Evolutionary conservation across 2,329 filamentous ascomycete species (phyloP), one percentile per base, ranked within the genome.

Genomic region (Helminthosporium solani): DNA sequence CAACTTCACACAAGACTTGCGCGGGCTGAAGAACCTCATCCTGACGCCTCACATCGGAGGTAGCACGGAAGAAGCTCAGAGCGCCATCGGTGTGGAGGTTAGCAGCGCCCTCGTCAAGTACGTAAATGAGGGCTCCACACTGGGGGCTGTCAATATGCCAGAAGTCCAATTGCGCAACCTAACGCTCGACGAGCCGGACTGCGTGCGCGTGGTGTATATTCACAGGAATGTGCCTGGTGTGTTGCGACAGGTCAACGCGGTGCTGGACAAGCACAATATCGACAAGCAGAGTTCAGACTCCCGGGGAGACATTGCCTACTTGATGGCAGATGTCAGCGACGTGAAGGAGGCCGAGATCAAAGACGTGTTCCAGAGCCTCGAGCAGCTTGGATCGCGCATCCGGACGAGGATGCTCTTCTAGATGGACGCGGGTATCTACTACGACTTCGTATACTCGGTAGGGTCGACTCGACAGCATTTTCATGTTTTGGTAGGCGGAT

Each of bases 261-360:
- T 97, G 52, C 80, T 99, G 38, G 88, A 87, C 34, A 85, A 95
- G 64, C 91, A 99, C 78, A 99, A 99, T 71, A 91, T 99, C 60
- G 92, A 96, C 76, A 97, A 97, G 79, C 94, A 99, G 75, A 97
- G 95, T 77, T 94, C 89, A 40, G 94, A 97, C 71, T 95, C 88
- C 73, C 87, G 86, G 75, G 92, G 90, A 58, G 92, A 97, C 68
- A 81, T 94, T 56, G 94, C 94, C 16, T 99, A 99, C 70, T 78
- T 99, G 53, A 96, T 99, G 91, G 94, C 94, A 7, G 94, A 99
- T 75, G 87, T 99, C 62, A 96, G 90, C 74, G 83, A 87, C 52
- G 90, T 97, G 59, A 84, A 87, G 63, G 80, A 82, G 40, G 78
- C 78, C 33, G 87, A 96, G 64, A 90, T 97, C 69, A 91, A 89